Conservation (phyloP, 1,284 basidiomycete genomes). For the Fomitopsis pinicola region DNA sequence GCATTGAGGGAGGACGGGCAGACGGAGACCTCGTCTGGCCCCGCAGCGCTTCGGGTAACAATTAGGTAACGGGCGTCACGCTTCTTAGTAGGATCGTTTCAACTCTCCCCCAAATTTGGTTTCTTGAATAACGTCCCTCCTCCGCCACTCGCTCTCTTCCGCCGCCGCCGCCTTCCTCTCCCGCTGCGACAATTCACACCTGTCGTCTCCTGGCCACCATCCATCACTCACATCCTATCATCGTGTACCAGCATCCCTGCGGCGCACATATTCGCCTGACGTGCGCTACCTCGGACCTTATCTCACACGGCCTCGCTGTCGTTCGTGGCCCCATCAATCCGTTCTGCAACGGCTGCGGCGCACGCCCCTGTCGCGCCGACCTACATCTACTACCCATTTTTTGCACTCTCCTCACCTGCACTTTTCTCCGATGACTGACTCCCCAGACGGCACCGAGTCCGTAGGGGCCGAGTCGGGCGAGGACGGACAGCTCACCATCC, state of each 20-base stretch:
- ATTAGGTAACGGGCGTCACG: conserved; percentile 23
- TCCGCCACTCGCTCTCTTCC: conserved; percentile 4
- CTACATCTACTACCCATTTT: conserved; percentile 3
- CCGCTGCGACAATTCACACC: conserved; percentile 2
- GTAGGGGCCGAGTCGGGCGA: conserved; percentile 41
- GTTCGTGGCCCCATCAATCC: background rate
- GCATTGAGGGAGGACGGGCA: background rate
- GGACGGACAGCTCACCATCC: conserved; percentile 58
- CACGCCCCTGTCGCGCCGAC: background rate
- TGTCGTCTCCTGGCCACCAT: background rate
- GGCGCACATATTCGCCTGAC: background rate
- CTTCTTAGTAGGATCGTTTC: conserved; percentile 27
- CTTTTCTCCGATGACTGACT: conserved; percentile 24
- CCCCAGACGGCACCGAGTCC: conserved; percentile 41
- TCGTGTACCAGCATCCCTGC: background rate
- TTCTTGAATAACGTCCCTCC: conserved; percentile 28
- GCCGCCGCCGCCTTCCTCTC: conserved; percentile 2
- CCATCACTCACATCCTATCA: background rate
- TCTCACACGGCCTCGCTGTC: conserved; percentile 1
- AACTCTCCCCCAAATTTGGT: conserved; percentile 29
- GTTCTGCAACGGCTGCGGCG: conserved; percentile 2
- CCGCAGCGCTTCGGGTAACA: conserved; percentile 8
- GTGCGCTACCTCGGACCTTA: background rate
- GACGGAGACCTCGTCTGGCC: background rate
- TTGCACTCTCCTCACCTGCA: conserved; percentile 3